Conservation (phyloP, 2,329 filamentous ascomycete genomes). For the Ophiocordyceps camponoti-floridani region DNA sequence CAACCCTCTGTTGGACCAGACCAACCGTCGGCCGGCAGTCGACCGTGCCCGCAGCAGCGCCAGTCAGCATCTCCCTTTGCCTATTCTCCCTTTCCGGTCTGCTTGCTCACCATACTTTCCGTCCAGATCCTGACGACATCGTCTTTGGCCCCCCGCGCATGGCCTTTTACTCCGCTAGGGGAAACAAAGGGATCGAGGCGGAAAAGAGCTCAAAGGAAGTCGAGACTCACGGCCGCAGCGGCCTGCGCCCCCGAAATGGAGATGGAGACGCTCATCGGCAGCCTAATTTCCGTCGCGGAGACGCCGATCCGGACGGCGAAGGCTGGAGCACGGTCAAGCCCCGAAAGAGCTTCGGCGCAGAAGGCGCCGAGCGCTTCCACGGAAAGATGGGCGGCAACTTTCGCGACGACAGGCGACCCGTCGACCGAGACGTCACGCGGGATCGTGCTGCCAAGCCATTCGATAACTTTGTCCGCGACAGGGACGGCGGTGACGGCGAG, state of each 20-base stretch:
- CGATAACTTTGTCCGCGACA: conserved; percentile 30
- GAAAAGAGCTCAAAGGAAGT: conserved; percentile 34
- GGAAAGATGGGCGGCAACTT: conserved; percentile 41
- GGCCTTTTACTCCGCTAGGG: conserved; percentile 61
- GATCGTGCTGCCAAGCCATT: conserved; percentile 28
- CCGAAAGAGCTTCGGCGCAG: conserved; percentile 54
- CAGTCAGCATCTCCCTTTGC: conserved; percentile 24
- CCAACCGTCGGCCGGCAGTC: conserved; percentile 29
- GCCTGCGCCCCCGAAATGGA: conserved; percentile 29
- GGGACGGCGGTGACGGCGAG: conserved; percentile 32
- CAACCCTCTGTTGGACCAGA: conserved; percentile 25
- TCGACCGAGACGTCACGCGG: conserved; percentile 33
- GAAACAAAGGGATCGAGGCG: conserved; percentile 29
- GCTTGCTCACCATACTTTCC: conserved; percentile 2
- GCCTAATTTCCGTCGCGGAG: conserved; percentile 32
- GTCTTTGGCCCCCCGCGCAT: conserved; percentile 72
- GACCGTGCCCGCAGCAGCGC: conserved; percentile 39
- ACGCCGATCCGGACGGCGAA: conserved; percentile 43
- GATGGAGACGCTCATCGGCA: conserved; percentile 33
- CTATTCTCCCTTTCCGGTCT: neutral
- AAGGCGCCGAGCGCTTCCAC: conserved; percentile 54
- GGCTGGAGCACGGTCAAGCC: conserved; percentile 61
- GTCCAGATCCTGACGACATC: conserved; percentile 55
- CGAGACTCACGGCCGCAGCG: conserved; percentile 39
- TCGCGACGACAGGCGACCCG: conserved; percentile 22